Base-by-base conservation (phyloP, 495 filamentous ascomycete species). In the Lepraria neglecta region DNA sequence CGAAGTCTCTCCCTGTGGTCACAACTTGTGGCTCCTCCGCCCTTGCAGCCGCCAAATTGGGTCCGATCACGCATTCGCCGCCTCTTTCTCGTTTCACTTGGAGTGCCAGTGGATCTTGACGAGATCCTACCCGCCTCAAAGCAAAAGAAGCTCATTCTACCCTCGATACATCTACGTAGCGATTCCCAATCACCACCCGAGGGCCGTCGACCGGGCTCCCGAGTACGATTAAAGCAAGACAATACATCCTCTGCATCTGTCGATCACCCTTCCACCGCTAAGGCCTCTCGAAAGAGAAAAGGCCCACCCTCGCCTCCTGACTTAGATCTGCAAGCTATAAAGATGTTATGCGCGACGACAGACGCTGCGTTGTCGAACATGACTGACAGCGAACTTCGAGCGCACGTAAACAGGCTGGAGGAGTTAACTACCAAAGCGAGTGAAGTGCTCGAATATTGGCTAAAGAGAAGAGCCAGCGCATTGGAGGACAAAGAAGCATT, bases 1-100 rank as follows among this genome's bases (percentile, higher is more conserved):
- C 80, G 84, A 56, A 92, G 88, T 65, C 82, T 87, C 64, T 96
- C 95, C 5, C 82, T 99, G 43, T 99, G 94, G 94, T 89, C 91
- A 33, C 95, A 99, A 74, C 85, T 99, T 35, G 88, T 95, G 19
- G 92, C 92, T 3, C 92, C 94, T 24, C 94, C 94, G 1, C 91
- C 94, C 3, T 83, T 97, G 31, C 91, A 95, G 70, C 95, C 94
- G 1, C 92, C 95, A 0, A 92, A 99, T 73, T 99, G 94, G 94
- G 91, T 96, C 62, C 90, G 95, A 60, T 96, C 90, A 53, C 91
- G 92, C 56, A 97, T 97, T 69, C 89, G 94, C 57, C 88, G 94
- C 11, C 83, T 97, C 44, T 99, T 99, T 73, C 84, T 99, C 40
- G 94, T 99, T 44, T 95, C 90, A 12, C 82, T 99, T 4, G 94